Evolutionary conservation across 768 basidiomycete genomes (phyloP), one percentile per base, ranked within the genome.

Genomic region (Cystobasidium onofrii): DNA sequence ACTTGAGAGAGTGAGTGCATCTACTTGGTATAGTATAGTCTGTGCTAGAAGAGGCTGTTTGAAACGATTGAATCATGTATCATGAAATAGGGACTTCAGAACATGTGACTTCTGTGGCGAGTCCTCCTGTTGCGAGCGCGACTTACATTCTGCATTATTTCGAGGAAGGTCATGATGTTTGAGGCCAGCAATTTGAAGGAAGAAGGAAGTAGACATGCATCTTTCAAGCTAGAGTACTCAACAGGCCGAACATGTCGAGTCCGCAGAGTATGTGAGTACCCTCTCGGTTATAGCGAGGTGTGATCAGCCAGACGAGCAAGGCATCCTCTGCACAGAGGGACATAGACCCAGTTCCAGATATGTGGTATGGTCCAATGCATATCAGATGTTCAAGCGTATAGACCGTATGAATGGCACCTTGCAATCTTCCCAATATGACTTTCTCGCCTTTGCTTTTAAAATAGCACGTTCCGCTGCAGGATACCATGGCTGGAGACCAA

Each of bases 81-180:
- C 17, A 23, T 15, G 57, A 60, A 23, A 13, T 60, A 60, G 13
- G 6, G 6, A n/a, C 15, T 29, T 15, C 17, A 12, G 4, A 17
- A 27, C 27, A 60, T 60, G 23, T 29, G 12, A 27, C 25, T 27
- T 23, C n/a, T 15, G 33, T 60, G 57, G 25, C 25, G 33, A 29
- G 10, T n/a, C n/a, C n/a, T n/a, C n/a, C n/a, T n/a, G 18, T 6
- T n/a, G 52, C 57, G 33, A 27, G 20, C 23, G 9, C 9, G 23
- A 60, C 57, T 60, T 60, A 60, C 57, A 60, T 60, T 60, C 29
- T 60, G 17, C 57, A 60, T 60, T 60, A 29, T 29, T 60, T 7
- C 33, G 57, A 60, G 25, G 57, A 60, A 60, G 57, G 12, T 34
- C 57, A 60, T 60, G 10, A 20, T 50, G 6, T 20, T 12, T 6